A percentile compares a stretch with the other conserved stretches of the same genome.
Evolutionary conservation across 345 rosid genomes (phyloP).

Genomic region (Reutealis trisperma): DNA sequence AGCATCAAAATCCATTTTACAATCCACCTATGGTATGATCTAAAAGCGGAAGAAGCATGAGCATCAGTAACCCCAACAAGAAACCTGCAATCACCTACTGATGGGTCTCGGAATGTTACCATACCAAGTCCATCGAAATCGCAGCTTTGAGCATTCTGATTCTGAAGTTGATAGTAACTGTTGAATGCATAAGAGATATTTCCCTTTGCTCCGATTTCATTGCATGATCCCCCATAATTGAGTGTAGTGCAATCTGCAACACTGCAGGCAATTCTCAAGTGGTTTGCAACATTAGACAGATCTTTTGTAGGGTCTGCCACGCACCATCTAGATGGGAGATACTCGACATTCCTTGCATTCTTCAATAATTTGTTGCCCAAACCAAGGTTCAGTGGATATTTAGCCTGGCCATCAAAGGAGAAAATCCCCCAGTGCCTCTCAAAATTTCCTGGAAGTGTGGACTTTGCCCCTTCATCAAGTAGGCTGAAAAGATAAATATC

Average conservation of each 20-base stretch:
- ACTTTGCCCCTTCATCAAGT: conserved; percentile 92
- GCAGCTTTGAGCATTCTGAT: conserved; percentile 79
- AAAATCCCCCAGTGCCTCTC: conserved; percentile 98
- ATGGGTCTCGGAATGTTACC: conserved; percentile 84
- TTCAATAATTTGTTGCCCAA: conserved; percentile 65
- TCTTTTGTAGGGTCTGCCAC: conserved; percentile 76
- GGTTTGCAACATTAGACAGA: conserved; percentile 64
- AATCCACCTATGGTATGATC: conserved; percentile 33
- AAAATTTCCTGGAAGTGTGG: conserved; percentile 77
- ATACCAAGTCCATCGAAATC: conserved; percentile 89
- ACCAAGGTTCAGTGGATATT: conserved; percentile 77
- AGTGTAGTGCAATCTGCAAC: conserved; percentile 93
- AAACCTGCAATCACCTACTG: conserved; percentile 85
- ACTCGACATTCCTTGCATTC: conserved; percentile 69
- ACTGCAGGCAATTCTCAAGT: conserved; percentile 72
- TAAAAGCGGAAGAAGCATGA: conserved; percentile 42
- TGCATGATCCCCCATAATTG: conserved; percentile 85
- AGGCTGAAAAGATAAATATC: conserved; percentile 87
- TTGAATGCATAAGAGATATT: conserved; percentile 92
- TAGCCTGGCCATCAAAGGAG: conserved; percentile 97
- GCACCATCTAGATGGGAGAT: conserved; percentile 95
- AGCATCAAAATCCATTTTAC: conserved; percentile 35
- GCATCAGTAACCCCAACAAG: conserved; percentile 80
- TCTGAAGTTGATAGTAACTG: conserved; percentile 86
- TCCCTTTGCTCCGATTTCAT: conserved; percentile 75